These are phyloP conservation scores for Pichia phayaonensis DNA, from an alignment of 805 yeast genomes.

Conservation along the genomic window DNA sequence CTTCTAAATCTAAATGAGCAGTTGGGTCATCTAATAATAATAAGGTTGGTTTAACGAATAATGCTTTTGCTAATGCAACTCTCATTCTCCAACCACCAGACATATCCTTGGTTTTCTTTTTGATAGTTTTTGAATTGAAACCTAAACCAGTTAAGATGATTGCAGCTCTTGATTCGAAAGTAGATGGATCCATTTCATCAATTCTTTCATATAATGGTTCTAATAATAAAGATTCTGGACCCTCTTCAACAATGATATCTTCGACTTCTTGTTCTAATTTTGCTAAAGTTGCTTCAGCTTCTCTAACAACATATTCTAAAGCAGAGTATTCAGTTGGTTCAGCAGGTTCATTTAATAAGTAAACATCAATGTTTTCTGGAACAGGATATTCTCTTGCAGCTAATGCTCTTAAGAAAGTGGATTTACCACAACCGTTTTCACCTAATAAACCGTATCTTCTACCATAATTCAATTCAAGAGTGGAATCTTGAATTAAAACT, in stretches of 20 bases:
- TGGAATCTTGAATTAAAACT: constrained; percentile 88
- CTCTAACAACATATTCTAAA: constrained; percentile 91
- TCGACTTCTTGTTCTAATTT: constrained; percentile 88
- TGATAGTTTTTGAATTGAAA: constrained; percentile 78
- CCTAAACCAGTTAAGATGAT: constrained; percentile 95
- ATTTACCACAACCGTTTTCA: constrained; percentile 98
- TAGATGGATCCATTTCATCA: constrained; percentile 91
- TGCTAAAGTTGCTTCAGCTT: constrained; percentile 89
- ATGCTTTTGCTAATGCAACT: constrained; percentile 95
- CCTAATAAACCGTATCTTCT: constrained; percentile 97
- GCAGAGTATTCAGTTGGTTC: constrained; percentile 90
- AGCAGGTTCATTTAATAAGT: constrained; percentile 95
- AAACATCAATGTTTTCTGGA: constrained; percentile 86
- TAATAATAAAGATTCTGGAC: constrained; percentile 83
- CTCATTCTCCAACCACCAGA: constrained; percentile 99
- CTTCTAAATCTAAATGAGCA: constrained; percentile 98
- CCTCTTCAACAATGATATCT: constrained; percentile 79
- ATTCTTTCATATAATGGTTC: constrained; percentile 92
- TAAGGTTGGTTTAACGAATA: constrained; percentile 95
- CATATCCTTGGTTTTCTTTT: constrained; percentile 96
- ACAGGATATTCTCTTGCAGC: constrained; percentile 96
- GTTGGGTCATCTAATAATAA: constrained; percentile 96
- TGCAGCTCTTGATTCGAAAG: constrained; percentile 96
- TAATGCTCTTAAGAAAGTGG: constrained; percentile 85
- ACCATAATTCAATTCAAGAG: constrained; percentile 89